Conservation (phyloP, 78 protist genomes). For the Dictyostelium brefeldianum region DNA sequence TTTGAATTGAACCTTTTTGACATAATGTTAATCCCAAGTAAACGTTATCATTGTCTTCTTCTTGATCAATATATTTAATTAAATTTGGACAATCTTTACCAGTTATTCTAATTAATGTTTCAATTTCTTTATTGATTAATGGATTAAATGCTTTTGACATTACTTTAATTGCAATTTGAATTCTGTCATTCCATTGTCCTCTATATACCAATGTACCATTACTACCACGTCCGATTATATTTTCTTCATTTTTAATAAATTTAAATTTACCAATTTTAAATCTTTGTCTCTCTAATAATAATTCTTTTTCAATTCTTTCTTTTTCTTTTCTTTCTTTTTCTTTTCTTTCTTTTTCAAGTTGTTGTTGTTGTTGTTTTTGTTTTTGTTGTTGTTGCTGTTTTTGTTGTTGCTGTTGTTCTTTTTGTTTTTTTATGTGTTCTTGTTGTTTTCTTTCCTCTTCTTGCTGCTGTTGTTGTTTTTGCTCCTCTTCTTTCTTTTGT, state of each 20-base stretch:
- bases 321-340: not conserved
- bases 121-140: conserved; percentile 33
- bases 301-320: not conserved
- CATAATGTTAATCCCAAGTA: conserved; percentile 60
- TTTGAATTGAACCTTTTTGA: conserved; percentile 34
- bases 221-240: conserved; percentile 50
- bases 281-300: not conserved
- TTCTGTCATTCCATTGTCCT: conserved; percentile 43
- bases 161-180: conserved; percentile 60
- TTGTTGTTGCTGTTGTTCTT: not conserved
- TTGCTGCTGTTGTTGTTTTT: not conserved
- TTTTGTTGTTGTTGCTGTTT: not conserved
- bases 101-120: conserved; percentile 23
- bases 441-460: not conserved
- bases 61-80: conserved; percentile 61
- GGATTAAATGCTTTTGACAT: conserved; percentile 49
- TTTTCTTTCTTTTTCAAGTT: not conserved
- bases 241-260: conserved; percentile 21
- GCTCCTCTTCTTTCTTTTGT: not conserved
- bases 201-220: conserved; percentile 67
- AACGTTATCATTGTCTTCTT: conserved; percentile 43
- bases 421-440: not conserved
- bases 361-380: not conserved
- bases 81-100: conserved; percentile 21
- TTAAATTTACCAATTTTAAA: conserved; percentile 69